Evolutionary conservation across 257 asterid genomes (phyloP), one percentile per base, ranked within the genome.

Genomic region (Paulownia fortunei): DNA sequence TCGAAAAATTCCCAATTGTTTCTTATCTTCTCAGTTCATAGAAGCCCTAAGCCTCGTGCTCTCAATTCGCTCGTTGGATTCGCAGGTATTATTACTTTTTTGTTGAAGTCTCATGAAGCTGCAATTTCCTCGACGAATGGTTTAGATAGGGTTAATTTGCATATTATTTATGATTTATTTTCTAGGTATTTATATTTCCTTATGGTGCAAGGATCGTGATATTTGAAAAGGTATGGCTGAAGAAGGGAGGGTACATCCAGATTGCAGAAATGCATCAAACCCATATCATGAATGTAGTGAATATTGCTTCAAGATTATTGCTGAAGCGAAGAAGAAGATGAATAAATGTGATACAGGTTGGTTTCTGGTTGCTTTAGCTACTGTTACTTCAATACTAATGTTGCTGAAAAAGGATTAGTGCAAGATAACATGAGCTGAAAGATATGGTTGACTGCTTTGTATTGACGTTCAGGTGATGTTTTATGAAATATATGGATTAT

Each of bases 281-380:
- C 90, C 92, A 0, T 89, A 82, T 73, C 97, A 89, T 70, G 92
- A 85, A 74, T 91, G 97, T 68, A 81, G 79, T 55, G 93, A 88
- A 36, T 91, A 81, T 76, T 91, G 97, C 88, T 88, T 91, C 86
- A 83, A 27, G 49, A 49, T 89, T 72, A 89, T 92, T 77, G 94
- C 92, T 34, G 89, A 88, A 60, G 71, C 83, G 19, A 90, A 90
- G 86, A 88, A 84, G 79, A 78, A 65, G 74, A 72, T 63, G 75
- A 79, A 26, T 34, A 70, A 77, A 69, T 52, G 12, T 27, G 83
- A 81, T 68, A 12, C 89, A 69, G 92, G 96, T 86, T 74, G 16
- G 62, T 64, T 27, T 23, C 12, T 54, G 64, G 36, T 24, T 26
- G 37, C 16, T 60, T 79, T n/a, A 16, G 42, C 4, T 32, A 26